Evolutionary conservation across 2,329 filamentous ascomycete genomes (phyloP).

Genomic region (Malbranchea zuffiana): DNA sequence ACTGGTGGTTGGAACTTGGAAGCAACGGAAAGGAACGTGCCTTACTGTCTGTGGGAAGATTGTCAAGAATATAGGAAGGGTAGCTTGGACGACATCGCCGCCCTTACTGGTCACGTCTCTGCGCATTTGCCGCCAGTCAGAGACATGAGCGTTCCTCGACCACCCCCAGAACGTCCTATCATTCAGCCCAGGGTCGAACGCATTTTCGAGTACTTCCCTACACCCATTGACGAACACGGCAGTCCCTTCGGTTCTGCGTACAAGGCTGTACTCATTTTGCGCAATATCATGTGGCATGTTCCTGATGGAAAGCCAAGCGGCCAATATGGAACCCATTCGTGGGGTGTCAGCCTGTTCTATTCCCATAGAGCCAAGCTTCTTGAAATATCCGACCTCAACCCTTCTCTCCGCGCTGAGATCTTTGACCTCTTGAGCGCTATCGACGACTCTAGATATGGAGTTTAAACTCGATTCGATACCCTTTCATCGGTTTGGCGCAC

Average conservation of each 20-base stretch:
- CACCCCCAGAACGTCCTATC: slow-evolving; percentile 23
- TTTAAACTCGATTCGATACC: too few species aligned
- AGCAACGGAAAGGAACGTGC: slow-evolving; percentile 6
- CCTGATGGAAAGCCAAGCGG: slow-evolving; percentile 21
- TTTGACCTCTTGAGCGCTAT: slow-evolving; percentile 35
- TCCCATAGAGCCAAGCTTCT: slow-evolving; percentile 30
- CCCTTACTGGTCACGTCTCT: slow-evolving; percentile 32
- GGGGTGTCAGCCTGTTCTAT: slow-evolving; percentile 23
- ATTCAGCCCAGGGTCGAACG: slow-evolving; percentile 33
- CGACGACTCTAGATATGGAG: slow-evolving; percentile 10
- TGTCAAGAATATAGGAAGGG: slow-evolving; percentile 29
- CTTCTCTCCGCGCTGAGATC: slow-evolving; percentile 32
- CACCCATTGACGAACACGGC: slow-evolving; percentile 32
- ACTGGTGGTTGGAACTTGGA: slow-evolving; percentile 11
- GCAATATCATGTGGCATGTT: slow-evolving; percentile 37
- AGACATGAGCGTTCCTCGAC: slow-evolving; percentile 17
- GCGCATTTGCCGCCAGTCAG: slow-evolving; percentile 13
- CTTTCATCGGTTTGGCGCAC: too few species aligned
- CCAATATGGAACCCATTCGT: slow-evolving; percentile 7
- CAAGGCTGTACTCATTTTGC: slow-evolving; percentile 37
- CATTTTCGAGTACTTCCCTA: slow-evolving; percentile 32
- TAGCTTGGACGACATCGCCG: slow-evolving; percentile 26
- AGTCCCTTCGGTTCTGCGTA: slow-evolving; percentile 38
- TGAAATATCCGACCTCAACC: slow-evolving; percentile 32
- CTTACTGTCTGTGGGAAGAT: slow-evolving; percentile 30